Evolutionary conservation across 352 stramenopile genomes (phyloP), one percentile per base, ranked within the genome.

Genomic region (Heterotrichella gracilis): DNA sequence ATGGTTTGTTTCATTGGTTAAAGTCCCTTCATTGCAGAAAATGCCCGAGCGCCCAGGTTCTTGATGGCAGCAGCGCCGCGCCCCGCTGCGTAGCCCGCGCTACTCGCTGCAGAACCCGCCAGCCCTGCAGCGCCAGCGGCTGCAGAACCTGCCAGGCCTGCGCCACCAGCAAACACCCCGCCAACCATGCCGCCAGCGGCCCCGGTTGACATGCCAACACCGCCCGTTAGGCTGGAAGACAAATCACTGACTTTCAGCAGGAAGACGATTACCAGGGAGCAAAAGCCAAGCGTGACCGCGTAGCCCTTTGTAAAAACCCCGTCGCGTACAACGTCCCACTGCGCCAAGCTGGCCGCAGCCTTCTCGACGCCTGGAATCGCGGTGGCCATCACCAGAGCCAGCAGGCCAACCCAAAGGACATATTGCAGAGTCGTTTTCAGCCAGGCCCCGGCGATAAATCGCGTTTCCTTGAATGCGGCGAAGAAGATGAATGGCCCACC

Each of bases 1-100:
- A 53, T 53, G 32, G 32, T 53, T 53, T 53, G 32, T 53, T 53
- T 53, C 32, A 53, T 53, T 53, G 32, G 32, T 53, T 53, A 53
- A n/a, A 53, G 32, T 53, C 32, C 32, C 32, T 53, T 53, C 32
- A 53, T 53, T 53, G 32, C 32, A 53, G 32, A 53, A 53, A 53
- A 53, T 53, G 32, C 32, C 32, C 32, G 32, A 53, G 32, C 32
- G 32, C 32, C 32, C 32, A 53, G 32, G 32, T 53, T 53, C 32
- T 53, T 53, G 32, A 53, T 53, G 32, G 32, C 32, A 53, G 32
- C 32, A 53, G 32, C 32, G 32, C 32, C 32, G 32, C 32, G 32
- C 32, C 32, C 32, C 32, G 32, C 32, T 53, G 32, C 32, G 32
- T 53, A 53, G 32, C 32, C 32, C 32, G 32, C 32, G 32, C 32